Evolutionary conservation across 2,329 filamentous ascomycete genomes (phyloP).

Genomic region (Cryphonectria parasitica): DNA sequence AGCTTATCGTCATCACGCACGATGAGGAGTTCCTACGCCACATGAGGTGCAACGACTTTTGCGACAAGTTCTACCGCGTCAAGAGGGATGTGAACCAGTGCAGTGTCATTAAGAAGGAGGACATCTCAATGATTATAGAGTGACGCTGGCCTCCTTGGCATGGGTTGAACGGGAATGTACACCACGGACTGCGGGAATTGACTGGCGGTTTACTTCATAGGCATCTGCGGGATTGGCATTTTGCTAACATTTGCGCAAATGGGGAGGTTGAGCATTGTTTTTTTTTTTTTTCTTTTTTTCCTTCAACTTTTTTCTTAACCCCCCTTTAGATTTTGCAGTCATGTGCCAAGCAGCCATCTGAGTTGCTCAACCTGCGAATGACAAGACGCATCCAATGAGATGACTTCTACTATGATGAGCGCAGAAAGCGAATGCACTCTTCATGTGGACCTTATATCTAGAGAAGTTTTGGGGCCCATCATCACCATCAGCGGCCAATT

Average conservation of each 20-base stretch:
- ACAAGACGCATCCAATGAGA: not conserved
- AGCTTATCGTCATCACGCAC: constrained; percentile 98
- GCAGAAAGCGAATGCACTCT: not conserved
- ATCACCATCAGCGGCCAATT: not conserved
- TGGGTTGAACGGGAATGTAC: not conserved
- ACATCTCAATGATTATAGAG: constrained; percentile 55
- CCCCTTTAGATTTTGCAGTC: not conserved
- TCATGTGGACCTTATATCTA: not conserved
- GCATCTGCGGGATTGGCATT: not conserved
- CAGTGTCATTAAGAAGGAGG: constrained; percentile 78
- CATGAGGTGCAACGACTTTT: constrained; percentile 94
- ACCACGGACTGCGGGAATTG: not conserved
- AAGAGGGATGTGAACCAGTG: constrained; percentile 83
- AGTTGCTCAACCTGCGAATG: not conserved
- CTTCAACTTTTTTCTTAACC: too few relatives aligned
- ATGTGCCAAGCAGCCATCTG: not conserved
- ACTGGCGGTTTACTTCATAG: not conserved
- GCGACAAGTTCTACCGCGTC: constrained; percentile 89
- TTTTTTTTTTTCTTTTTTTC: too few relatives aligned
- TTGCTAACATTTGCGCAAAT: not conserved
- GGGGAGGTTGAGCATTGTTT: not conserved
- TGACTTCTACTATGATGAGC: not conserved
- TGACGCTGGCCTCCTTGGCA: not conserved
- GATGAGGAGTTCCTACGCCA: constrained; percentile 93
- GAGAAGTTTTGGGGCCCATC: not conserved